Evolutionary conservation across 2,329 filamentous ascomycete genomes (phyloP), one percentile per base, ranked within the genome.

Genomic region (Rhynchosporium agropyri): DNA sequence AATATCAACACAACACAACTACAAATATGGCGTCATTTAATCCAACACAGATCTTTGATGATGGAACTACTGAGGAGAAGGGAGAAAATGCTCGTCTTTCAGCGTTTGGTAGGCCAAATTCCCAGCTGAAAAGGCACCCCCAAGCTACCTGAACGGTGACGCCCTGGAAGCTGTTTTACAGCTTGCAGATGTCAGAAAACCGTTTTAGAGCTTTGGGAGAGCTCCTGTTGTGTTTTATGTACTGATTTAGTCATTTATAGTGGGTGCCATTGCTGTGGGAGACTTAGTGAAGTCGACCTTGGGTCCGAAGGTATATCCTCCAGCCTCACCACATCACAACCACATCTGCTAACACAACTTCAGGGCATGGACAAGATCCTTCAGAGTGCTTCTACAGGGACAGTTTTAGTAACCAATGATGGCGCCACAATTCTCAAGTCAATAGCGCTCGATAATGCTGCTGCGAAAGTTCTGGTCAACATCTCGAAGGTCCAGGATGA

Each of bases 401-500:
- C 98, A 74, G 97, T 98, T 73, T 91, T 98, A 86, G 95, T 99
- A 67, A 99, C 95, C 64, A 99, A 99, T 79, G 95, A 99, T 79
- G 95, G 95, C 75, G 95, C 95, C 67, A 99, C 95, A 29, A 99
- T 99, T 71, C 86, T 99, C 68, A 99, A 99, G 80, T 91, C 94
- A 60, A 99, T 99, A 77, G 95, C 95, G 49, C 89, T 99, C 74
- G 95, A 99, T 78, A 99, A 99, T 76, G 95, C 95, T 49, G 95
- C 95, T 28, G 95, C 95, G 60, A 99, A 99, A 81, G 95, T 99
- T 4, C 84, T 99, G 49, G 95, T 99, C 76, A 99, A 99, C 78
- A 98, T 99, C 73, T 98, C 94, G 67, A 99, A 99, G 80, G 95
- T 99, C 5, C 95, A 99, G 77, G 95, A 99, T 74, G 95, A 99